A percentile compares a stretch with the other conserved stretches of the same genome.
phyloP scores from a whole-genome alignment of 73 alveolate genomes.

The Paramecium caudatum region DNA sequence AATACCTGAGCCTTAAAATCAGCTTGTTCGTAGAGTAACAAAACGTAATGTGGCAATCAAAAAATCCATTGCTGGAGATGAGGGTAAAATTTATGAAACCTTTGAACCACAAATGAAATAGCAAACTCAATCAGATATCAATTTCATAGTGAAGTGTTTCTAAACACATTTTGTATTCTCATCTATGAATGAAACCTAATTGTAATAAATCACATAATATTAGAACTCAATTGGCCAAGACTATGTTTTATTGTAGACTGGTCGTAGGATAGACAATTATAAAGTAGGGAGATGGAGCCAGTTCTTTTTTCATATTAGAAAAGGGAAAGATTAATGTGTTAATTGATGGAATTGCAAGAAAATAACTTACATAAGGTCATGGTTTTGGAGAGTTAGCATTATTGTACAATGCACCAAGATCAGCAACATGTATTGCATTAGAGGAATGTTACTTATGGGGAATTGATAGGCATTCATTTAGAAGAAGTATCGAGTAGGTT shows the following conservation, averaged over 20 bases:
- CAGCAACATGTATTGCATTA: slow-evolving; percentile 74
- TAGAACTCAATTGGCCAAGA: slow-evolving; percentile 66
- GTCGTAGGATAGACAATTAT: slow-evolving; percentile 57
- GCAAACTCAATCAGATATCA: slow-evolving; percentile 20
- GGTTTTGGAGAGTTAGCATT: slow-evolving; percentile 81
- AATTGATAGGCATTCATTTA: slow-evolving; percentile 77
- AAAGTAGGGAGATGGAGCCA: slow-evolving; percentile 70
- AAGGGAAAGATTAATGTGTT: slow-evolving; percentile 73
- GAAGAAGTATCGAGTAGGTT: slow-evolving; percentile 72
- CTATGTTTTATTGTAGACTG: slow-evolving; percentile 71
- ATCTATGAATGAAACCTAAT: slow-evolving; percentile 46
- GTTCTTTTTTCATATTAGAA: slow-evolving; percentile 75
- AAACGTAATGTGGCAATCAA: slow-evolving; percentile 56
- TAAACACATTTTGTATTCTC: slow-evolving; percentile 36
- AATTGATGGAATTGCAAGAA: slow-evolving; percentile 70
- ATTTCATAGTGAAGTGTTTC: slow-evolving; percentile 2
- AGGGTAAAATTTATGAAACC: not conserved
- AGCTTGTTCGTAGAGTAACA: slow-evolving; percentile 21
- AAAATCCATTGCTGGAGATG: not conserved
- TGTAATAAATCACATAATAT: not conserved
- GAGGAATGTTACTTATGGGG: slow-evolving; percentile 78
- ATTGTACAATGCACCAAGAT: slow-evolving; percentile 79
- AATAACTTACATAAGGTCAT: slow-evolving; percentile 63
- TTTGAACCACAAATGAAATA: slow-evolving; percentile 1
- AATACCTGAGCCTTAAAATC: not conserved